Evolutionary conservation across 2,329 filamentous ascomycete species (phyloP).

Genomic region (Claviceps citrina): DNA sequence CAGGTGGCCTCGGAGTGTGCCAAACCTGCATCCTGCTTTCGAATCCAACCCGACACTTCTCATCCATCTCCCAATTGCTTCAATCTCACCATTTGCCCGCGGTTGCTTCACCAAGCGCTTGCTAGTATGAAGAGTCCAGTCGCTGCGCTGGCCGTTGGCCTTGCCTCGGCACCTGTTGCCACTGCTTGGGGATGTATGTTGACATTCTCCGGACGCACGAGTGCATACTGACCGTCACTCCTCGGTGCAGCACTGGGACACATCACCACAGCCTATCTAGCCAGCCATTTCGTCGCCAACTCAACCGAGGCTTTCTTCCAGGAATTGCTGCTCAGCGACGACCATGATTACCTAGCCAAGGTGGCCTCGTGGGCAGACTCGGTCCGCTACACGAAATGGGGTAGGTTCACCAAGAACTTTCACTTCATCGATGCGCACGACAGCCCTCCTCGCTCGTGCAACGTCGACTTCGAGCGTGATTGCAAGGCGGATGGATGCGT

Average conservation of each 20-base stretch:
- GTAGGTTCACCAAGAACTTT: constrained; percentile 44
- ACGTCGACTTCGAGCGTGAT: constrained; percentile 43
- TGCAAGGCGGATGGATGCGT: constrained; percentile 48
- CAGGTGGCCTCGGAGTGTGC: too few relatives aligned
- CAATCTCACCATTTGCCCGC: not conserved
- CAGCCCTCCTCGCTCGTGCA: constrained; percentile 40
- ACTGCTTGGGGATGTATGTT: constrained; percentile 28
- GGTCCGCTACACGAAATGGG: constrained; percentile 48
- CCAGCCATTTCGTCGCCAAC: constrained; percentile 42
- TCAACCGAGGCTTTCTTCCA: constrained; percentile 43
- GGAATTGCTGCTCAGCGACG: constrained; percentile 36
- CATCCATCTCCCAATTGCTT: not conserved
- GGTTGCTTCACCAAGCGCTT: not conserved
- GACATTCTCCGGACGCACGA: not conserved
- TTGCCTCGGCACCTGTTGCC: constrained; percentile 20
- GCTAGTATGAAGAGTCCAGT: constrained; percentile 19
- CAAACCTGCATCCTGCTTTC: too few relatives aligned
- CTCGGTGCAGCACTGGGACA: constrained; percentile 40
- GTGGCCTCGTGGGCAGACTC: constrained; percentile 55
- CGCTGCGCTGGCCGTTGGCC: constrained; percentile 15
- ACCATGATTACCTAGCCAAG: constrained; percentile 42
- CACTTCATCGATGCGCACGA: constrained; percentile 59
- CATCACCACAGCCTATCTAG: constrained; percentile 49
- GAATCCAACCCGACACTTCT: too few relatives aligned
- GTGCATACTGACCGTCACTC: not conserved